Base-by-base conservation (phyloP, 2,329 filamentous ascomycete genomes). In the Fusarium irregulare region DNA sequence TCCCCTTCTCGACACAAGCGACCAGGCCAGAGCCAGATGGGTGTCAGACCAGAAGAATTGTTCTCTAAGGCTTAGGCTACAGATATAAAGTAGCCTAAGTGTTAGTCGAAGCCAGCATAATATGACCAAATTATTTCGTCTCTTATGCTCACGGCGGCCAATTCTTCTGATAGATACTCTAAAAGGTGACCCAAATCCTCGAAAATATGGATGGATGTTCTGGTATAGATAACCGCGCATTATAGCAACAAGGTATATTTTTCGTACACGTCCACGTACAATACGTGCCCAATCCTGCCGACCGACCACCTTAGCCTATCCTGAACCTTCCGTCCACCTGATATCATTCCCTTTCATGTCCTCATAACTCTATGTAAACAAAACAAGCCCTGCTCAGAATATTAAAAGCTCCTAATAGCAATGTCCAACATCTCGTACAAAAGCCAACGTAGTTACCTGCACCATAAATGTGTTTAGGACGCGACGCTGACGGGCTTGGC, bases 401-500 rank as follows among this genome's bases (percentile, higher is more conserved):
- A 59, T 65, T 53, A 71, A 56, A 68, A 74, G 63, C 60, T 53
- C 63, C 62, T 61, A 66, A 51, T 44, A 60, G 55, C 64, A 60
- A 61, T 68, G 51, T 47, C 68, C 57, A 70, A 68, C 66, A 69
- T 61, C 60, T 68, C 56, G 59, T 47, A 55, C 70, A 48, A 55
- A 56, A 60, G 50, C 45, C 59, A 64, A 66, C 27, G 47, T 56
- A 70, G 60, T 46, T 32, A 25, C 14, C 28, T 32, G 25, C 48
- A 32, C 42, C 27, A 21, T 41, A 21, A 8, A 21, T 20, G 49
- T 49, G 45, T 28, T 64, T 77, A 81, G 40, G 79, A 80, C 23
- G 77, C 75, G 28, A 81, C 79, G 27, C 74, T 76, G 50, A 80
- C 76, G 37, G 79, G 78, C 74, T 81, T 78, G 47, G 76, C 70